phyloP scores from a whole-genome alignment of 345 rosid genomes.

The Nephelium lappaceum region DNA sequence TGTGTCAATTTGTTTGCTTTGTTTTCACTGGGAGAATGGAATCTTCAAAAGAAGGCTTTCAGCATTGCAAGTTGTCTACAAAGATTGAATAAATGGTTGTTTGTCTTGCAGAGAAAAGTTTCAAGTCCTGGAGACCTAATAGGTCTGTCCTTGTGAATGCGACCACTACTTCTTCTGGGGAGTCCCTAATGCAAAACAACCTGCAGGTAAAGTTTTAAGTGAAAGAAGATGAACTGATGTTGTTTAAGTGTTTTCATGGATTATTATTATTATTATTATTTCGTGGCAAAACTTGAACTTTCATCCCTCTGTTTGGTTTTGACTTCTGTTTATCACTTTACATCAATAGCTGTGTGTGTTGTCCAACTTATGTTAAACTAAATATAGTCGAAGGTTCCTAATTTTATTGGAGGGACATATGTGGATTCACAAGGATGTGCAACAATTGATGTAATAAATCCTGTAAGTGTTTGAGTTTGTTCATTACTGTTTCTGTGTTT shows the following conservation, averaged over 20 bases:
- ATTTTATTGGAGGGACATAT: slow-evolving; percentile 45
- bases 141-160: slow-evolving; percentile 31
- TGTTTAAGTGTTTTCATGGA: not conserved
- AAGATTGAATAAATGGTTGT: not conserved
- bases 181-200: slow-evolving; percentile 26
- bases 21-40: too few species aligned
- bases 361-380: not conserved
- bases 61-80: slow-evolving; percentile 2
- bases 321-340: not conserved
- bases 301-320: not conserved
- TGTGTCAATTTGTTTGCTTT: not conserved
- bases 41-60: not conserved
- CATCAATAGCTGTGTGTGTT: not conserved
- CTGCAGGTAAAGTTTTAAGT: slow-evolving; percentile 35
- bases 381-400: slow-evolving; percentile 35
- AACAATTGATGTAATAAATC: slow-evolving; percentile 39
- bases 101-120: slow-evolving; percentile 39
- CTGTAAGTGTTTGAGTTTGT: slow-evolving; percentile 35
- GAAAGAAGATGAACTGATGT: not conserved
- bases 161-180: slow-evolving; percentile 17
- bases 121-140: slow-evolving; percentile 44
- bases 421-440: slow-evolving; percentile 36
- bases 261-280: not conserved
- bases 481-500: not conserved
- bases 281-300: not conserved